Conservation (phyloP, 2,329 filamentous ascomycete genomes). For the Bretziella fagacearum region DNA sequence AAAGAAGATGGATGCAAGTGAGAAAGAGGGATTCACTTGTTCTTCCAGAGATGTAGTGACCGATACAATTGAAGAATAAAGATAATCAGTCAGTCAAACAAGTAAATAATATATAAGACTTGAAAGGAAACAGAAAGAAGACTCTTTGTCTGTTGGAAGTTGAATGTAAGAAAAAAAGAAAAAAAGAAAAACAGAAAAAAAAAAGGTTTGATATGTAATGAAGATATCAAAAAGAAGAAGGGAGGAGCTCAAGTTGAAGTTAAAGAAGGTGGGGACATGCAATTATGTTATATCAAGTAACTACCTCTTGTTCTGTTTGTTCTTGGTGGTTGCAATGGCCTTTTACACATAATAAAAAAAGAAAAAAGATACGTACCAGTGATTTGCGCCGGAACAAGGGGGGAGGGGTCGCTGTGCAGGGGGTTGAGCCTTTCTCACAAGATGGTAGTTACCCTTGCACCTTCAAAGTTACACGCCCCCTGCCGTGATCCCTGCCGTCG, state of each 20-base stretch:
- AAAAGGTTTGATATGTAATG: not conserved
- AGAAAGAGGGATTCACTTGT: conserved; percentile 3
- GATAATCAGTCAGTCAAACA: conserved; percentile 1
- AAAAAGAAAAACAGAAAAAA: not conserved
- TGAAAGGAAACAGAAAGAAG: not conserved
- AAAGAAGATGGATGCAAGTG: not conserved
- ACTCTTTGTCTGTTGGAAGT: not conserved
- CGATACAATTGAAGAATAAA: conserved; percentile 2
- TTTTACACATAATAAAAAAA: not conserved
- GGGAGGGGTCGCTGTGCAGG: not conserved
- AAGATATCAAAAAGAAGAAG: not conserved
- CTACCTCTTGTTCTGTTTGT: not conserved
- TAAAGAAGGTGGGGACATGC: not conserved
- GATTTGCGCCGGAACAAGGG: not conserved
- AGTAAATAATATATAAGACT: not conserved
- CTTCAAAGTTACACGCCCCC: not conserved
- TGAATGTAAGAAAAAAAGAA: not conserved
- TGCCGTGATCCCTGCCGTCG: not conserved
- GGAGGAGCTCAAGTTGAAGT: not conserved
- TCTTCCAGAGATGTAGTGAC: conserved; percentile 12
- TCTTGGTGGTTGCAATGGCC: conserved; percentile 1
- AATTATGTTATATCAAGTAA: conserved; percentile 8
- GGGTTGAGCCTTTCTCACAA: not conserved
- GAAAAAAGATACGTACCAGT: not conserved
- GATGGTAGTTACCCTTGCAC: not conserved